Evolutionary conservation across 768 basidiomycete species (phyloP).

Genomic region (Cubamyces lactineus): DNA sequence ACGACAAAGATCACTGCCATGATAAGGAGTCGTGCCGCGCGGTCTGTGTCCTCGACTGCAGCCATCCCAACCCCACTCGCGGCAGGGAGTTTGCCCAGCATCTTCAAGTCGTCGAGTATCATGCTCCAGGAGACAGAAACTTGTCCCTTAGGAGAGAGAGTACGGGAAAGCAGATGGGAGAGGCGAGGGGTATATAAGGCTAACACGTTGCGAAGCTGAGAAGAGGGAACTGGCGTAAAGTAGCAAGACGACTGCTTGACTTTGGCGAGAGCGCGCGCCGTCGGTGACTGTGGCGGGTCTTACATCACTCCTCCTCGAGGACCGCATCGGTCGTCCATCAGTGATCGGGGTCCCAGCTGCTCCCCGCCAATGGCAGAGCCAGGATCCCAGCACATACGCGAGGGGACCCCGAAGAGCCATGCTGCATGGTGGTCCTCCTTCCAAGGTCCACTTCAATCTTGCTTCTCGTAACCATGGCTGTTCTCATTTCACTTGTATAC

Average conservation of each 20-base stretch:
- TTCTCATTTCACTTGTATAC: no score
- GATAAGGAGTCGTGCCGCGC: conserved; percentile 31
- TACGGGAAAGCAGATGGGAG: background rate
- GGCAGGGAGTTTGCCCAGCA: conserved; percentile 12
- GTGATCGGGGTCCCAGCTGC: background rate
- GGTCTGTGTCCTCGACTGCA: conserved; percentile 4
- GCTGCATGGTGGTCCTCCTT: background rate
- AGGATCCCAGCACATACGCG: background rate
- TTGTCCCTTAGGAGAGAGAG: background rate
- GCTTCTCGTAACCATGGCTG: no score
- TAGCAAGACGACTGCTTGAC: background rate
- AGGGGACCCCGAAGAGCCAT: background rate
- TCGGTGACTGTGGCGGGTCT: background rate
- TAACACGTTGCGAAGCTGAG: background rate
- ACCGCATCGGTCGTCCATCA: conserved; percentile 9
- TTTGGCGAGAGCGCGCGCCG: no score
- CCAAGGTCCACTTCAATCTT: no score
- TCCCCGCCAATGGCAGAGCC: background rate
- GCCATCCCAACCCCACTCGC: background rate
- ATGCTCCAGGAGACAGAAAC: background rate
- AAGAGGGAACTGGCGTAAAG: background rate
- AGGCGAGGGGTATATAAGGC: background rate
- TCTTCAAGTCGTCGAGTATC: background rate
- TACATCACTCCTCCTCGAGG: conserved; percentile 9
- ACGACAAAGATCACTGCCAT: conserved; percentile 59